phyloP scores from a whole-genome alignment of 2,329 filamentous ascomycete genomes.

The Macrophomina phaseolina region DNA sequence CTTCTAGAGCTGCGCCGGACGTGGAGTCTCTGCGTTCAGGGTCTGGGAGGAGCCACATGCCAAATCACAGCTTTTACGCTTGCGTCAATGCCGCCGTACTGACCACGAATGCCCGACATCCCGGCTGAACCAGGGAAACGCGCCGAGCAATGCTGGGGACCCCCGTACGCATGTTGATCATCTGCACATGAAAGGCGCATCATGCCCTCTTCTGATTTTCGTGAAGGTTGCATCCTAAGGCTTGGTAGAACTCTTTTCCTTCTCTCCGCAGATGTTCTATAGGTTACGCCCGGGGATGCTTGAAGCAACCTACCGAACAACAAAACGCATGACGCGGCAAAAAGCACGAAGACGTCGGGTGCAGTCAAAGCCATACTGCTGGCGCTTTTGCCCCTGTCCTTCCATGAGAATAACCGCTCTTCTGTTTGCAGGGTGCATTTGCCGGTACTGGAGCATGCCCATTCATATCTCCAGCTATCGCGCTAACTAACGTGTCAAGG shows the following conservation, averaged over 20 bases:
- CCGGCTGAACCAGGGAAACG: background rate
- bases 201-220: background rate
- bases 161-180: background rate
- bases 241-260: too few relatives aligned
- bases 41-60: background rate
- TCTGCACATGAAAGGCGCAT: background rate
- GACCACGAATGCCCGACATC: background rate
- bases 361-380: background rate
- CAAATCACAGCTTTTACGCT: background rate
- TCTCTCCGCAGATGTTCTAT: background rate
- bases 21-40: background rate
- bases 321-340: too few relatives aligned
- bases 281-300: too few relatives aligned
- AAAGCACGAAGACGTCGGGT: background rate
- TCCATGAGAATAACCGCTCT: too few relatives aligned
- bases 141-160: too few relatives aligned
- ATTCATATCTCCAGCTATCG: conserved; percentile 1
- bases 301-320: too few relatives aligned
- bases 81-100: background rate
- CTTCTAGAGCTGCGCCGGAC: too few relatives aligned
- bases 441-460: background rate
- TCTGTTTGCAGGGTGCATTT: too few relatives aligned
- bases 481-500: conserved; percentile 12
- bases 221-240: background rate
- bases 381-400: too few relatives aligned